These are phyloP conservation scores for Nicotiana otophora DNA, from an alignment of 257 asterid genomes.

Conservation along the genomic window DNA sequence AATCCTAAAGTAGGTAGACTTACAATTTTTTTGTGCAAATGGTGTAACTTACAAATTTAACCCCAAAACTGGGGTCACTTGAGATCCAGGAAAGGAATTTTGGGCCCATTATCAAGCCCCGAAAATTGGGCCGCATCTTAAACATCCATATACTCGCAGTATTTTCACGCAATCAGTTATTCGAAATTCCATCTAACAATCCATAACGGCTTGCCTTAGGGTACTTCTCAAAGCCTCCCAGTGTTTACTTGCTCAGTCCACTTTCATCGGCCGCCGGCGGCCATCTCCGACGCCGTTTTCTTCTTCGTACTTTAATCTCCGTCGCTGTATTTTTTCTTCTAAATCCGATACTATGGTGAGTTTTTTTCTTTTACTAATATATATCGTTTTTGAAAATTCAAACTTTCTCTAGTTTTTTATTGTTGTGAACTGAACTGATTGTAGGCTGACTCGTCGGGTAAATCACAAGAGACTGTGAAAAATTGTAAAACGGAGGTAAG, in stretches of 20 bases:
- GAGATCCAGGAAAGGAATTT: background rate
- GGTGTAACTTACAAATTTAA: no score
- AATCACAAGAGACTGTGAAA: background rate
- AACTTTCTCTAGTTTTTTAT: background rate
- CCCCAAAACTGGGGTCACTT: no score
- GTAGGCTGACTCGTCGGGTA: background rate
- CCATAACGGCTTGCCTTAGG: slow-evolving; percentile 9
- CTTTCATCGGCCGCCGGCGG: background rate
- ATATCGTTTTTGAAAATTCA: background rate
- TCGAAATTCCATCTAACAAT: background rate
- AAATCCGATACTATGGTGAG: background rate
- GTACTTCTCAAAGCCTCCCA: background rate
- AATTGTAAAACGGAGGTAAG: background rate
- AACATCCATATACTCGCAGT: background rate
- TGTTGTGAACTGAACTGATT: background rate
- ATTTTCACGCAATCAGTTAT: background rate
- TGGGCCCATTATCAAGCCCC: background rate
- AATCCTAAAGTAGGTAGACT: no score
- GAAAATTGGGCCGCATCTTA: background rate
- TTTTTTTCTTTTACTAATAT: background rate
- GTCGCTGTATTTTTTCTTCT: background rate
- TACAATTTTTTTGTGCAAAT: no score
- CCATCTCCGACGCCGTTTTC: background rate
- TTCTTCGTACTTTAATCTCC: background rate
- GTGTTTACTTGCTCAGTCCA: background rate